Evolutionary conservation across 1,284 basidiomycete species (phyloP).

Genomic region (Leccinum subrobustum): DNA sequence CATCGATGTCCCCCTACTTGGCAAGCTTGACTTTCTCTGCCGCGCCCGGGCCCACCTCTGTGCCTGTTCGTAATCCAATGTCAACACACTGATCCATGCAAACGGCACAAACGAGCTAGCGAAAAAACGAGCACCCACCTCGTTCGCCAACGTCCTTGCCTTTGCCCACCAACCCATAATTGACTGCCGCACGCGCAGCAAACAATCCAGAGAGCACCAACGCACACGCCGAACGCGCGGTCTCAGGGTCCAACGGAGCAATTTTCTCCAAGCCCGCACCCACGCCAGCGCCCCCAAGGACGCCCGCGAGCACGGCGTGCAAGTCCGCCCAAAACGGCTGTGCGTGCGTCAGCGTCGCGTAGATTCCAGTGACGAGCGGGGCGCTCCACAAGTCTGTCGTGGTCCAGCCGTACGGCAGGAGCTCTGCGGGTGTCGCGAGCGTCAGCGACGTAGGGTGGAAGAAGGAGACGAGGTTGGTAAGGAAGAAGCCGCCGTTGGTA

Average conservation of each 20-base stretch:
- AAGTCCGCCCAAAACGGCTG: slow-evolving; percentile 74
- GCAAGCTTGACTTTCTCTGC: background rate
- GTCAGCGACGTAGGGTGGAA: slow-evolving; percentile 61
- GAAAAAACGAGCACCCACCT: slow-evolving; percentile 12
- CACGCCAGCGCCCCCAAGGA: slow-evolving; percentile 32
- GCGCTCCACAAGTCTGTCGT: slow-evolving; percentile 75
- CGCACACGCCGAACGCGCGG: slow-evolving; percentile 67
- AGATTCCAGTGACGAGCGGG: slow-evolving; percentile 63
- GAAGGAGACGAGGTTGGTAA: slow-evolving; percentile 66
- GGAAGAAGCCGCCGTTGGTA: slow-evolving; percentile 73
- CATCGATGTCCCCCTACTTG: background rate
- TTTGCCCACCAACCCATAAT: slow-evolving; percentile 41
- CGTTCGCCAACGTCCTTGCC: slow-evolving; percentile 8
- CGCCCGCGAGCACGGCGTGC: slow-evolving; percentile 46
- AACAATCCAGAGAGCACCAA: slow-evolving; percentile 59
- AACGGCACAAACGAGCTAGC: background rate
- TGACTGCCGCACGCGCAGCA: slow-evolving; percentile 53
- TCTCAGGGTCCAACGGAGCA: slow-evolving; percentile 54
- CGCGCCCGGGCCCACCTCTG: background rate
- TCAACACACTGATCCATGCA: background rate
- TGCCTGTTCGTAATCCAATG: background rate
- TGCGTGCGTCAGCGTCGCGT: slow-evolving; percentile 72
- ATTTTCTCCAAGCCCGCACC: slow-evolving; percentile 23
- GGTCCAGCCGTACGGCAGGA: slow-evolving; percentile 73
- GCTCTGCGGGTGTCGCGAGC: slow-evolving; percentile 65